Evolutionary conservation across 306 rosid species (phyloP).

Genomic region (Corylus heterophylla): DNA sequence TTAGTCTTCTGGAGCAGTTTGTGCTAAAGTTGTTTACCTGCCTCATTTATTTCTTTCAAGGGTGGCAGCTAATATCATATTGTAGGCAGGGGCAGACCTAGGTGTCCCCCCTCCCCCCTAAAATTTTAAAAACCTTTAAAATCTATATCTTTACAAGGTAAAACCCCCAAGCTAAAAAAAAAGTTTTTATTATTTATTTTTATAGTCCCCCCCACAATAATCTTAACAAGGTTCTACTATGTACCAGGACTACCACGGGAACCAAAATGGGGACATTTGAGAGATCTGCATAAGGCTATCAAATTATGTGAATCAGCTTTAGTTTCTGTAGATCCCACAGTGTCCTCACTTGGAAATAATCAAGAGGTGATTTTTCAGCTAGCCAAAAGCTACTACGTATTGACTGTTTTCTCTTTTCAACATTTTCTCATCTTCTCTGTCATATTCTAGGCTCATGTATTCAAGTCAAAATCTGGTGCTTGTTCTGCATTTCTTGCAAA

Average conservation of each 20-base stretch:
- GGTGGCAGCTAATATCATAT: background rate
- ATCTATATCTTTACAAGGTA: too few species aligned
- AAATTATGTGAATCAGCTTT: conserved; percentile 72
- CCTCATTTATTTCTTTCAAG: background rate
- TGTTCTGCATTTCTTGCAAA: conserved; percentile 92
- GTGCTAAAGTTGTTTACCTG: conserved; percentile 12
- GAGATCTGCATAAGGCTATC: conserved; percentile 82
- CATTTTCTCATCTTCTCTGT: conserved; percentile 13
- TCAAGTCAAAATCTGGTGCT: conserved; percentile 47
- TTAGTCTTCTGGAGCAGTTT: background rate
- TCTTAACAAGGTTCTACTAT: conserved; percentile 23
- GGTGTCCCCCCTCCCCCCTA: too few species aligned
- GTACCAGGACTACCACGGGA: conserved; percentile 66
- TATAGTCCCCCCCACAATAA: background rate
- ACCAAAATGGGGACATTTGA: conserved; percentile 96
- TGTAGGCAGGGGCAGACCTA: background rate
- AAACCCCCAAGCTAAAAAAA: too few species aligned
- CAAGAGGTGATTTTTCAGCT: conserved; percentile 55
- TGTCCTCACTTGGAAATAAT: conserved; percentile 63
- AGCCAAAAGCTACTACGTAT: conserved; percentile 16
- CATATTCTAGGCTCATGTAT: conserved; percentile 67
- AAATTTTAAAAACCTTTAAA: too few species aligned
- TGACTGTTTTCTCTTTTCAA: conserved; percentile 11
- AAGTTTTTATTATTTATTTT: too few species aligned
- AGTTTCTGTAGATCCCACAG: conserved; percentile 64